These are phyloP conservation scores for Xylariaceae sp. DNA, from an alignment of 2,329 filamentous ascomycete species.

Conservation along the genomic window DNA sequence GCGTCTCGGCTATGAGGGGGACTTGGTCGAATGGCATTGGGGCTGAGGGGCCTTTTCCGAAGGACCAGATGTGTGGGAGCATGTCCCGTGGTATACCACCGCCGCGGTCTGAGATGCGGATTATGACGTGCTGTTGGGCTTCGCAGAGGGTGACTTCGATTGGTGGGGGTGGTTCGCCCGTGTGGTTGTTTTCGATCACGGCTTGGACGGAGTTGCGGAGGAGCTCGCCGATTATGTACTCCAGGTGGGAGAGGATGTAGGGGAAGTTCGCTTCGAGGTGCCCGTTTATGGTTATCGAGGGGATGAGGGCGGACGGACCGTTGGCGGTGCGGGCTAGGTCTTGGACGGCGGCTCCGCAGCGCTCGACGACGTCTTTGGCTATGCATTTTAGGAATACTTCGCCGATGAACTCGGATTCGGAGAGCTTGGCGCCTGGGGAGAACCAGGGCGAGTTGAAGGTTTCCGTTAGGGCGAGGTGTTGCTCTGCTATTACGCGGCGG, in stretches of 20 bases:
- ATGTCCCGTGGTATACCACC: conserved; percentile 85
- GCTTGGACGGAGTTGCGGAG: conserved; percentile 94
- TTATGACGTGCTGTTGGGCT: conserved; percentile 90
- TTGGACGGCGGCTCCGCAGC: conserved; percentile 74
- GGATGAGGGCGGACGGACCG: conserved; percentile 67
- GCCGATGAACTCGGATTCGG: conserved; percentile 81
- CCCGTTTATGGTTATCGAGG: conserved; percentile 78
- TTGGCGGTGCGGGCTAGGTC: conserved; percentile 74
- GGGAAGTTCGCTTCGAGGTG: conserved; percentile 90
- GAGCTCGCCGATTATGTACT: conserved; percentile 96
- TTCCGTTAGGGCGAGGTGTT: conserved; percentile 91
- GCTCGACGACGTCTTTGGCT: conserved; percentile 82
- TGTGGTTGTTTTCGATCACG: conserved; percentile 70
- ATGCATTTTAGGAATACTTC: conserved; percentile 94
- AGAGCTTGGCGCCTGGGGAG: conserved; percentile 73
- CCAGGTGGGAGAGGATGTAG: conserved; percentile 91
- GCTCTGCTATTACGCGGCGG: conserved; percentile 92
- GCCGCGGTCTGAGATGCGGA: conserved; percentile 91
- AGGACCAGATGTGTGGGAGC: conserved; percentile 91
- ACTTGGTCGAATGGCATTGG: conserved; percentile 77
- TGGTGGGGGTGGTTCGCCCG: conserved; percentile 59
- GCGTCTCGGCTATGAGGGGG: conserved; percentile 86
- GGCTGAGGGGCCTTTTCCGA: conserved; percentile 85
- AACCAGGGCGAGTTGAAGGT: conserved; percentile 91
- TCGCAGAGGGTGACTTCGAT: conserved; percentile 96